Percentiles rank a stretch among this genome's conserved stretches.
Conservation (phyloP, 106 monocot genomes). For the Platanthera guangdongensis region DNA sequence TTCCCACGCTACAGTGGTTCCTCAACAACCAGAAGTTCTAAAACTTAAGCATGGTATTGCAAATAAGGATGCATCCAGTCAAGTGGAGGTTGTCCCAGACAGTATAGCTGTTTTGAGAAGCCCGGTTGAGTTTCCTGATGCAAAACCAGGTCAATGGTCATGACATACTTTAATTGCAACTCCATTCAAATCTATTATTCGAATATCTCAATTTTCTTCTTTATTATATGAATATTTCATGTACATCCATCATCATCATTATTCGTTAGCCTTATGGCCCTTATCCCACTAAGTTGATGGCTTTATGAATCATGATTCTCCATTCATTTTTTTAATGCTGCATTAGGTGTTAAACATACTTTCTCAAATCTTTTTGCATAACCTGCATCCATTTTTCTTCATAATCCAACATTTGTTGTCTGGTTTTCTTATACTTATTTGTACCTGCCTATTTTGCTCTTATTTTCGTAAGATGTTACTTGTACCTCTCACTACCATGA, state of each 20-base stretch:
- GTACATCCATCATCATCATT: not conserved
- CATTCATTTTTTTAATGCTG: too few relatives aligned
- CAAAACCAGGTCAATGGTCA: conserved; percentile 51
- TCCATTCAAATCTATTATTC: conserved; percentile 3
- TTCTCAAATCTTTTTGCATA: too few relatives aligned
- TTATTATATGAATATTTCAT: not conserved
- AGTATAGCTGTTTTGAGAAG: conserved; percentile 14
- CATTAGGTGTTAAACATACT: too few relatives aligned
- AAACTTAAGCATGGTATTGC: conserved; percentile 7
- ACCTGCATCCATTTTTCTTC: too few relatives aligned
- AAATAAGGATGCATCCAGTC: conserved; percentile 11
- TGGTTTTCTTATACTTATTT: too few relatives aligned
- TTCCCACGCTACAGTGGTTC: conserved; percentile 10
- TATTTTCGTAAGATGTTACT: too few relatives aligned
- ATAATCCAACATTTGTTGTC: too few relatives aligned
- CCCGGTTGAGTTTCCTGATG: conserved; percentile 69
- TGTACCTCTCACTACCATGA: too few relatives aligned
- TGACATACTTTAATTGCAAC: not conserved
- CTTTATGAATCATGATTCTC: too few relatives aligned
- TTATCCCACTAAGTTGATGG: too few relatives aligned
- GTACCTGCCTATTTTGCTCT: too few relatives aligned
- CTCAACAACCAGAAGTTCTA: conserved; percentile 9
- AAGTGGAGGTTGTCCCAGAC: conserved; percentile 8
- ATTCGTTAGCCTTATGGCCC: too few relatives aligned
- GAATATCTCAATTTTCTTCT: not conserved